Conservation (phyloP, 2,329 filamentous ascomycete species). For the Coniochaeta sp. region DNA sequence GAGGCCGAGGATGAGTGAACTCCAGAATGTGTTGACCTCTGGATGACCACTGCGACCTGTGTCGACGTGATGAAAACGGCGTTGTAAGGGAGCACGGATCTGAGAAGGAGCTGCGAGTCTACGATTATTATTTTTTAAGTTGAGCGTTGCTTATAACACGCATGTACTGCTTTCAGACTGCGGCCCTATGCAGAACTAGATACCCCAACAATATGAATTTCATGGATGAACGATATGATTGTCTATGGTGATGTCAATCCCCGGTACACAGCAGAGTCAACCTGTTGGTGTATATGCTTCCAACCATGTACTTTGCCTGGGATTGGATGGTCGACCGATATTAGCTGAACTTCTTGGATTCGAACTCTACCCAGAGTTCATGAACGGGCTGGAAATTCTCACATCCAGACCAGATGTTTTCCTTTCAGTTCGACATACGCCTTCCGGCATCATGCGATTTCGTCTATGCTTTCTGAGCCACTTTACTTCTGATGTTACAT, state of each 20-base stretch:
- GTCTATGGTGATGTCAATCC: too few species aligned
- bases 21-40: too few species aligned
- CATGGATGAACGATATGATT: background rate
- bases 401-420: background rate
- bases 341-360: too few species aligned
- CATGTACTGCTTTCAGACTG: background rate
- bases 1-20: too few species aligned
- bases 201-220: background rate
- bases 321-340: too few species aligned
- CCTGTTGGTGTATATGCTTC: too few species aligned
- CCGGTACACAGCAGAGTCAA: too few species aligned
- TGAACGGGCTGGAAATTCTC: background rate
- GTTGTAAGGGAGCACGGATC: background rate
- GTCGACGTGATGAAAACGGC: background rate
- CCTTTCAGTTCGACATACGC: background rate
- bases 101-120: background rate
- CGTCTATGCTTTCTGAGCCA: background rate
- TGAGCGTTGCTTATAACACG: background rate
- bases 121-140: background rate
- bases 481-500: slow-evolving; percentile 8
- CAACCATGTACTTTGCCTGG: too few species aligned
- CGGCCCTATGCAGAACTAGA: background rate
- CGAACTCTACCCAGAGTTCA: too few species aligned
- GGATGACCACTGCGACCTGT: background rate
- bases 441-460: background rate